Evolutionary conservation across 1,139 yeast species (phyloP).

Genomic region (Pichia inconspicua): DNA sequence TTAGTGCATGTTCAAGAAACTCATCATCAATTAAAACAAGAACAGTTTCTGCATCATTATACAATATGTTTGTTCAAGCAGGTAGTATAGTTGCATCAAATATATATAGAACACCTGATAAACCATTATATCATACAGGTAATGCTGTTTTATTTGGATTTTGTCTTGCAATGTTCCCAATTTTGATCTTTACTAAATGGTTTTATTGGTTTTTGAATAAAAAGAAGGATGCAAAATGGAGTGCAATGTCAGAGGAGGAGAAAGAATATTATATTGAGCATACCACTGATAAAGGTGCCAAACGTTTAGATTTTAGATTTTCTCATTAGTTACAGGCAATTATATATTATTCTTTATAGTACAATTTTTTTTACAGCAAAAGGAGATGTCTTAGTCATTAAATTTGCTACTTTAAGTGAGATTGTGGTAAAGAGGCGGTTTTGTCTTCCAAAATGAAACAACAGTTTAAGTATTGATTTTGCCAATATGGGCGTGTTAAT

Average conservation of each 20-base stretch:
- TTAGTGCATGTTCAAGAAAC: conserved; percentile 55
- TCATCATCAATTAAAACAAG: conserved; percentile 53
- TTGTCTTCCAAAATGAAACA: too few relatives aligned
- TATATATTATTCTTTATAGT: too few relatives aligned
- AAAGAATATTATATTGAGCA: conserved; percentile 35
- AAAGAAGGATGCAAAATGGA: conserved; percentile 41
- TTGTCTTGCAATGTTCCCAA: conserved; percentile 26
- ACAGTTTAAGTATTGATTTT: too few relatives aligned
- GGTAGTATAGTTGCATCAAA: conserved; percentile 47
- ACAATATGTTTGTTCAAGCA: conserved; percentile 54
- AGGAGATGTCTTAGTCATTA: too few relatives aligned
- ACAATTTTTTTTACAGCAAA: too few relatives aligned
- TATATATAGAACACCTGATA: conserved; percentile 49
- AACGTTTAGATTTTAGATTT: conserved; percentile 44
- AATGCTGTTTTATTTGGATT: conserved; percentile 39
- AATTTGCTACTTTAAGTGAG: too few relatives aligned
- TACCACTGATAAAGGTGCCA: conserved; percentile 46
- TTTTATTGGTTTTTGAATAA: conserved; percentile 44
- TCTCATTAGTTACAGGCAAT: conserved; percentile 11
- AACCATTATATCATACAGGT: conserved; percentile 52
- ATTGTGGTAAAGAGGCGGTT: too few relatives aligned
- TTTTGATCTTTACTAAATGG: conserved; percentile 25
- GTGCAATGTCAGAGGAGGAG: conserved; percentile 39
- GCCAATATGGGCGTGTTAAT: too few relatives aligned
- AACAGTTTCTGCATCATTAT: conserved; percentile 53